These are phyloP conservation scores for Bimuria novae-zelandiae DNA, from an alignment of 2,329 filamentous ascomycete species.

Conservation along the genomic window DNA sequence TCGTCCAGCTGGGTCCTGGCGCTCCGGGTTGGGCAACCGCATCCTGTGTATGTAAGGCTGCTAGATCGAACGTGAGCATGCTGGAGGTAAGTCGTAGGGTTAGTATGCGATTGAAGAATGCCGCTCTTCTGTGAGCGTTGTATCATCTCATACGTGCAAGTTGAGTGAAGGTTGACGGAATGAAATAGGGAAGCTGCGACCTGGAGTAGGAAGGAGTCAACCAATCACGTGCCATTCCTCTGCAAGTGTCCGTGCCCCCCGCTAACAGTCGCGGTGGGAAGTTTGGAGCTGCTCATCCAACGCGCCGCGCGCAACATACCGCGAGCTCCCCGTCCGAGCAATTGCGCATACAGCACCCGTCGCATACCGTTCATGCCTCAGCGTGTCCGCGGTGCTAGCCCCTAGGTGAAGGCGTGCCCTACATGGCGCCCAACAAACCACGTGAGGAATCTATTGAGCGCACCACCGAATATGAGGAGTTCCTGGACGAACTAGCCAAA, in stretches of 20 bases:
- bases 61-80: slow-evolving; percentile 39
- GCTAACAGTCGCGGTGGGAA: slow-evolving; percentile 20
- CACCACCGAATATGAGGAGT: slow-evolving; percentile 73
- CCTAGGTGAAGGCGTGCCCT: slow-evolving; percentile 40
- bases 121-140: background rate
- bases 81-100: slow-evolving; percentile 14
- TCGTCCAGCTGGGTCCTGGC: slow-evolving; percentile 36
- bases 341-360: slow-evolving; percentile 28
- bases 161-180: slow-evolving; percentile 1
- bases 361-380: slow-evolving; percentile 25
- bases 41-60: slow-evolving; percentile 43
- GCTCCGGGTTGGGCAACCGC: slow-evolving; percentile 34
- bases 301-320: slow-evolving; percentile 36
- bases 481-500: slow-evolving; percentile 71
- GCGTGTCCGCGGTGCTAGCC: slow-evolving; percentile 19
- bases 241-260: slow-evolving; percentile 10
- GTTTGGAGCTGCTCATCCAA: slow-evolving; percentile 27
- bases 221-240: slow-evolving; percentile 23
- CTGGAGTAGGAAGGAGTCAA: background rate
- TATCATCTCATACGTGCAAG: background rate
- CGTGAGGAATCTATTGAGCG: slow-evolving; percentile 54
- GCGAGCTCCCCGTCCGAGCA: slow-evolving; percentile 19
- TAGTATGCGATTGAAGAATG: slow-evolving; percentile 16
- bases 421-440: slow-evolving; percentile 51
- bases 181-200: slow-evolving; percentile 22